Evolutionary conservation across 805 yeast species (phyloP).

Genomic region (Hanseniaspora taiwanica): DNA sequence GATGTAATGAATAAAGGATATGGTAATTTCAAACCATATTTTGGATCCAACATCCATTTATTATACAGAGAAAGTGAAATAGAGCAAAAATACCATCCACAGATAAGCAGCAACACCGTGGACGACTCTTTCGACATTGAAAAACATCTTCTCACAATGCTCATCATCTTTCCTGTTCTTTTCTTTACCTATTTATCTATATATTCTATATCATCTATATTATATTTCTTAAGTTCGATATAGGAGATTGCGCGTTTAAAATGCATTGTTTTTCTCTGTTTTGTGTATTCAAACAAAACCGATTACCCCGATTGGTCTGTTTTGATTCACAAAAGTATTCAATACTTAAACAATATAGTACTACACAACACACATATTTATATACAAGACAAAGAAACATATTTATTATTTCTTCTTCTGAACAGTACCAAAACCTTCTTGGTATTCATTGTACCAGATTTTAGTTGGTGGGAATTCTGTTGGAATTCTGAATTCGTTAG

Average conservation of each 20-base stretch:
- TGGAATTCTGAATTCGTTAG: constrained; percentile 77
- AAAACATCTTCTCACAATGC: too few relatives aligned
- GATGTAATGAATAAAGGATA: constrained; percentile 81
- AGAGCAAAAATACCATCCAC: constrained; percentile 63
- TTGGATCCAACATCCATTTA: constrained; percentile 89
- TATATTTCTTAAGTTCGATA: too few relatives aligned
- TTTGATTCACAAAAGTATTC: too few relatives aligned
- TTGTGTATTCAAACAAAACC: too few relatives aligned
- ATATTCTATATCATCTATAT: too few relatives aligned
- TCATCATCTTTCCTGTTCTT: too few relatives aligned
- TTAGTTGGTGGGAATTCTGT: constrained; percentile 77
- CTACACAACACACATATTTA: too few relatives aligned
- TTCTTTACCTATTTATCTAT: too few relatives aligned
- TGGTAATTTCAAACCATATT: constrained; percentile 54
- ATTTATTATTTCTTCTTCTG: not conserved
- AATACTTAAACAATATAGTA: too few relatives aligned
- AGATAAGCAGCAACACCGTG: constrained; percentile 9
- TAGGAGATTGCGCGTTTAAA: too few relatives aligned
- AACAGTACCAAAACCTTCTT: constrained; percentile 8
- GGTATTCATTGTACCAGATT: constrained; percentile 59
- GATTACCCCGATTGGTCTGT: too few relatives aligned
- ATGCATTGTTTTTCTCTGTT: too few relatives aligned
- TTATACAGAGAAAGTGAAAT: constrained; percentile 67
- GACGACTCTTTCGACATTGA: not conserved
- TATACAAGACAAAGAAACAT: not conserved